Evolutionary conservation across 2,329 filamentous ascomycete species (phyloP).

Genomic region (Xylariomycetidae sp.): DNA sequence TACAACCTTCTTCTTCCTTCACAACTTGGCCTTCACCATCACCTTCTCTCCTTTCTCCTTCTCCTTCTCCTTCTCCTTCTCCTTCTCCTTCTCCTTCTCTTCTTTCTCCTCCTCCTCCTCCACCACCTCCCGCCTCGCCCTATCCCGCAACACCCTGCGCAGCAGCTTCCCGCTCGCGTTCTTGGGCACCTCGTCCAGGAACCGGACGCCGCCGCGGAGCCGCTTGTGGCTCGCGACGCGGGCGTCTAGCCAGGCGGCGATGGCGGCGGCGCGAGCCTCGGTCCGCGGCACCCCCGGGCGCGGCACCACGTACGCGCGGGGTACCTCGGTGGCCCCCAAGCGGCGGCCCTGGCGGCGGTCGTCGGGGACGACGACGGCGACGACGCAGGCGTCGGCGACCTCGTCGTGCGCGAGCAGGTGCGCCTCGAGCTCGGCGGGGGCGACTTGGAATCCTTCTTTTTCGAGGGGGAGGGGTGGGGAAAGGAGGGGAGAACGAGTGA

Average conservation of each 20-base stretch:
- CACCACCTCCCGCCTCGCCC: constrained; percentile 30
- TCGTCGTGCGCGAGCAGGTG: constrained; percentile 37
- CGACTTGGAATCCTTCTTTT: constrained; percentile 68
- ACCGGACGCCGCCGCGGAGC: constrained; percentile 36
- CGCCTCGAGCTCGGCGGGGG: constrained; percentile 61
- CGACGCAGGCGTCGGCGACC: constrained; percentile 56
- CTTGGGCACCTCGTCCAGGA: constrained; percentile 56
- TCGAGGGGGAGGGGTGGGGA: constrained; percentile 21
- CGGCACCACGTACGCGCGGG: constrained; percentile 59
- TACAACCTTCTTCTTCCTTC: no score
- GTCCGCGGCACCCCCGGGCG: constrained; percentile 31
- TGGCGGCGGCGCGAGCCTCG: constrained; percentile 34
- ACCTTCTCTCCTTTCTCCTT: no score
- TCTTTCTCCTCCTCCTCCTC: no score
- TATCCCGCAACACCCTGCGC: constrained; percentile 49
- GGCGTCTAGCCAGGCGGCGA: constrained; percentile 31
- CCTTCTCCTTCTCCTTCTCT: no score
- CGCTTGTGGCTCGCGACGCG: constrained; percentile 36
- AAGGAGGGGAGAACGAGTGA: constrained; percentile 23
- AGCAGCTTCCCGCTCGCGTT: constrained; percentile 61
- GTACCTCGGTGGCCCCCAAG: constrained; percentile 68
- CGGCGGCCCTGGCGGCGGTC: no score
- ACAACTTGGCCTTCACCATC: no score
- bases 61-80: no score
- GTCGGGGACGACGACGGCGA: constrained; percentile 55